Conservation (phyloP, 345 rosid species). For the Arabis alpina region DNA sequence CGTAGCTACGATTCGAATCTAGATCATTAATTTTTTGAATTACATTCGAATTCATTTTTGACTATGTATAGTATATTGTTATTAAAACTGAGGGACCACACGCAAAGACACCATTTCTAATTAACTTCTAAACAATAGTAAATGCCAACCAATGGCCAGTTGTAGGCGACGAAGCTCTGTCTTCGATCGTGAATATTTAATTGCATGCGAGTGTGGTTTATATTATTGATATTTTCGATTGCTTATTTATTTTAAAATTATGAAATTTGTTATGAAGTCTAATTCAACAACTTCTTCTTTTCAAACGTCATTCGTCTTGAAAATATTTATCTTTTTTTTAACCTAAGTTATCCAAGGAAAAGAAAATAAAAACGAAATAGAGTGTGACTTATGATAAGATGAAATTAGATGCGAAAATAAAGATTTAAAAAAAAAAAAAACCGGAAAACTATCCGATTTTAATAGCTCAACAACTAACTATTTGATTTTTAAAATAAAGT, state of each 20-base stretch:
- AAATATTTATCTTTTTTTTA: not conserved
- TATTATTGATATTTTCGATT: constrained; percentile 10
- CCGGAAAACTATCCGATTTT: too few species aligned
- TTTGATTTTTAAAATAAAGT: too few species aligned
- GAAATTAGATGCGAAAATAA: too few species aligned
- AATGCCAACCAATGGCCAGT: constrained; percentile 42
- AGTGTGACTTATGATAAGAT: too few species aligned
- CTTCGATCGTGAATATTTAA: constrained; percentile 30
- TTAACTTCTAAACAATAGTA: constrained; percentile 23
- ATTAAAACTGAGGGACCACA: constrained; percentile 34
- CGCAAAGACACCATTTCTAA: constrained; percentile 24
- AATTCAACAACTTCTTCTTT: constrained; percentile 20
- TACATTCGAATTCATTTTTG: not conserved
- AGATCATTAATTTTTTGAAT: not conserved
- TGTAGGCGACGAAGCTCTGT: constrained; percentile 33
- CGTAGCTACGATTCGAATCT: not conserved
- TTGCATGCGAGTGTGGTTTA: constrained; percentile 30
- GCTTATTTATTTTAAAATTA: not conserved
- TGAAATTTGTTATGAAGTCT: constrained; percentile 25
- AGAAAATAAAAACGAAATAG: too few species aligned
- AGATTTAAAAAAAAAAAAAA: too few species aligned
- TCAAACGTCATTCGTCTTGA: not conserved
- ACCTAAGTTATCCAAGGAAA: too few species aligned
- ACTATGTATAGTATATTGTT: not conserved
- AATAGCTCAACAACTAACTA: too few species aligned